Percentiles rank a stretch among this genome's conserved stretches.
Evolutionary conservation across 2,329 filamentous ascomycete species (phyloP).

Genomic region (Periconia macrospinosa): DNA sequence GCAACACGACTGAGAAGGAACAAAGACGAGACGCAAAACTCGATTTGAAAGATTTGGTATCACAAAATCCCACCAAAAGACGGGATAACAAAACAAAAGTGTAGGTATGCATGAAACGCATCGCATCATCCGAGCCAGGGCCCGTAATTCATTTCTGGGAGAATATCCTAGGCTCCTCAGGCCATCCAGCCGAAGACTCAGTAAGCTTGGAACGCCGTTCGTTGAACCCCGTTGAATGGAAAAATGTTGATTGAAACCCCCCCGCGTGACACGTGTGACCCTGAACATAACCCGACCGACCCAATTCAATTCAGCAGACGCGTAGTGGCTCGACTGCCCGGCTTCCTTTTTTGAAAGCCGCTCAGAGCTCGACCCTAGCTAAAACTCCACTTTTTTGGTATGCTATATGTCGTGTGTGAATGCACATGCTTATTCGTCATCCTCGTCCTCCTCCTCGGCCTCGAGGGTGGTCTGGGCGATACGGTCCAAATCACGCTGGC

Average conservation of each 20-base stretch:
- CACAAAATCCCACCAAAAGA: neutral
- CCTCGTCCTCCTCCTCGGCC: conserved; percentile 54
- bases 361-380: neutral
- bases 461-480: conserved; percentile 56
- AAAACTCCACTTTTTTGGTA: neutral
- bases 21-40: neutral
- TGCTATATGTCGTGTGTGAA: conserved; percentile 10
- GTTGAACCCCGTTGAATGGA: no score
- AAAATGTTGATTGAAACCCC: no score
- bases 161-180: neutral
- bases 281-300: no score
- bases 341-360: neutral
- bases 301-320: no score
- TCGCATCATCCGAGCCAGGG: neutral
- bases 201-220: no score
- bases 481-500: conserved; percentile 97
- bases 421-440: conserved; percentile 40
- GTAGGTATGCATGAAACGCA: neutral
- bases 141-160: neutral
- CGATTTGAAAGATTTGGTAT: neutral
- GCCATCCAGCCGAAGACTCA: neutral
- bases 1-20: no score
- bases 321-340: no score
- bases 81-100: neutral
- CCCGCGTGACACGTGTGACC: no score